Percentiles rank a stretch among this genome's conserved stretches.
Conservation (phyloP, 306 rosid species). For the Pterocarpus santalinus region DNA sequence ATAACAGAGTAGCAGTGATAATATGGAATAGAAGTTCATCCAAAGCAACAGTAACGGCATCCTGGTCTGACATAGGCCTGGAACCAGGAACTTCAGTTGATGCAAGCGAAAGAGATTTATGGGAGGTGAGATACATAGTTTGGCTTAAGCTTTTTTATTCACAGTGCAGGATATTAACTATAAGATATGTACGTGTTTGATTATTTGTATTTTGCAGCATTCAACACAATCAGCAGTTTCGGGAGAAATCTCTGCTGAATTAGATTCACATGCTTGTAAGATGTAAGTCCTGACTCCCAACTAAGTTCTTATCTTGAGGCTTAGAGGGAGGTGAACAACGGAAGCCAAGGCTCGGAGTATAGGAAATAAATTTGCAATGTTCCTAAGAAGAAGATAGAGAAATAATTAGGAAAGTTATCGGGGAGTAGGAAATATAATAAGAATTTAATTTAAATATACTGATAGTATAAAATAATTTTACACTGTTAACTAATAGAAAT, state of each 20-base stretch:
- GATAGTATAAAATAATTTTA: no score
- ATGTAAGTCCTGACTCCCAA: slow-evolving; percentile 70
- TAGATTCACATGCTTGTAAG: slow-evolving; percentile 76
- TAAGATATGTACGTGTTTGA: not conserved
- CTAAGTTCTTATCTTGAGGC: slow-evolving; percentile 27
- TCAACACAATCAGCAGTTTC: slow-evolving; percentile 54
- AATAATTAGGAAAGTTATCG: not conserved
- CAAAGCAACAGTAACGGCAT: slow-evolving; percentile 59
- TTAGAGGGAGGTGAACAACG: no score
- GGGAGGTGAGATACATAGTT: slow-evolving; percentile 61
- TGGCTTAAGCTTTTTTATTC: no score
- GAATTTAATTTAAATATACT: no score
- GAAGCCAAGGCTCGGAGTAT: no score
- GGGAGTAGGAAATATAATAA: not conserved
- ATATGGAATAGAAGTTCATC: slow-evolving; percentile 76
- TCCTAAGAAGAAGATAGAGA: no score
- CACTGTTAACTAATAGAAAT: no score
- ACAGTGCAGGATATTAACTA: no score
- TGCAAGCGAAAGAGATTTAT: slow-evolving; percentile 62
- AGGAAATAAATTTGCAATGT: no score
- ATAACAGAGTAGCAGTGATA: slow-evolving; percentile 59
- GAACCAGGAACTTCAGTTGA: slow-evolving; percentile 46
- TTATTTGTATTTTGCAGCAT: slow-evolving; percentile 57
- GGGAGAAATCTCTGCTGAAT: slow-evolving; percentile 49
- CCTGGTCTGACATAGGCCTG: slow-evolving; percentile 73